Base-by-base conservation (phyloP, 352 stramenopile species). In the Phytophthora fragariaefolia region DNA sequence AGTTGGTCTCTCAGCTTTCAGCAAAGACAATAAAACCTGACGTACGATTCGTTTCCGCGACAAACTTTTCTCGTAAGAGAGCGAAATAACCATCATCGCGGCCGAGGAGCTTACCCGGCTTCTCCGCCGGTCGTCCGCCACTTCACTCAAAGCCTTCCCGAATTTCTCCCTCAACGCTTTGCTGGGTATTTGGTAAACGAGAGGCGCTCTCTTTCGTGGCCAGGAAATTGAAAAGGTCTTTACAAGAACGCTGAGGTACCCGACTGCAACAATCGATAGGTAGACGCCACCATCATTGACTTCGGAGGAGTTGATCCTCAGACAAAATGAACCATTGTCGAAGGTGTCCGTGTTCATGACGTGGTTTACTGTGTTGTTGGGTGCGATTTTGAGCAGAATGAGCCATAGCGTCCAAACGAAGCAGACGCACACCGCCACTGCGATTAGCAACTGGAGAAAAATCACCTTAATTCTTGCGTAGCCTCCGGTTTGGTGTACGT, bases 301-400 rank as follows among this genome's bases (percentile, higher is more conserved):
- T n/a, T n/a, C n/a, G n/a, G n/a, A n/a, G n/a, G n/a, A n/a, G n/a
- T n/a, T n/a, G n/a, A n/a, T n/a, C n/a, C n/a, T n/a, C n/a, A 64
- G 56, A 60, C 70, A 77, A 36, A 74, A 77, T 1, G 51, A 54
- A 6, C 70, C 59, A 20, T 63, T 34, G 48, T 77, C 70, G 9
- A 69, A 66, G 17, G 61, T 59, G 9, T 30, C 18, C 1, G 69
- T 77, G 27, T 60, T 20, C 61, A 74, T 74, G 30, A 71, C 15
- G 4, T 10, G 24, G 43, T 74, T 77, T n/a, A 71, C 42, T 0
- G 32, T 71, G 12, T 54, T 28, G 18, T 53, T 71, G 0, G 69
- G 64, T 2, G 22, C n/a, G 2, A 62, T 43, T 6, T 49, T 64
- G 1, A 77, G 32, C 3, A 64, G 12, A 2, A 71, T 28, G 18